These are phyloP conservation scores for Pseudogymnoascus sp. DNA, from an alignment of 2,329 filamentous ascomycete species.

Conservation along the genomic window DNA sequence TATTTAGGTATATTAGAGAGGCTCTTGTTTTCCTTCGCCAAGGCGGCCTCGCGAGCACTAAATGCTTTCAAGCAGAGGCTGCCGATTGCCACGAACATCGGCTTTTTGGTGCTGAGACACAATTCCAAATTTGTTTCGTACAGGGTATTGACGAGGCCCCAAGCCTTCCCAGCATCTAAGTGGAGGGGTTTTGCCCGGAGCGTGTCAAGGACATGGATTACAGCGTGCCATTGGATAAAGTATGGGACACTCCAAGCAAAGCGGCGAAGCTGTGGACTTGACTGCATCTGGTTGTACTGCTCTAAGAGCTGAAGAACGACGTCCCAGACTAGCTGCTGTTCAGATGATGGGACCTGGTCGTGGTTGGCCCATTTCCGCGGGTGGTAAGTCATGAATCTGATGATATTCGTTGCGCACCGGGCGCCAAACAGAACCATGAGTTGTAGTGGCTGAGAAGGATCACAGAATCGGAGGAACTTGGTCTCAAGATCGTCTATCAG, in stretches of 20 bases:
- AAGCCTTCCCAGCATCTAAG: slow-evolving; percentile 25
- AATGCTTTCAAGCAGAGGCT: slow-evolving; percentile 14
- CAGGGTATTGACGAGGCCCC: slow-evolving; percentile 26
- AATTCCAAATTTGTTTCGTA: slow-evolving; percentile 26
- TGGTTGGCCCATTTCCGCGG: slow-evolving; percentile 15
- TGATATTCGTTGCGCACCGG: slow-evolving; percentile 7
- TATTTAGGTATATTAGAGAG: slow-evolving; percentile 15
- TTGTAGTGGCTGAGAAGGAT: slow-evolving; percentile 31
- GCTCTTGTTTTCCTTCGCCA: slow-evolving; percentile 12
- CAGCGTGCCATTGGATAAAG: slow-evolving; percentile 22
- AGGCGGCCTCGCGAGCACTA: slow-evolving; percentile 11
- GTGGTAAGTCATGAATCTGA: slow-evolving; percentile 18
- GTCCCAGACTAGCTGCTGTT: slow-evolving; percentile 20
- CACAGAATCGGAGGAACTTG: slow-evolving; percentile 32
- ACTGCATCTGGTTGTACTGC: slow-evolving; percentile 27
- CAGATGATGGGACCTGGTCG: slow-evolving; percentile 15
- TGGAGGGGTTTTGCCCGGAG: slow-evolving; percentile 20
- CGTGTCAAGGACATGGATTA: slow-evolving; percentile 22
- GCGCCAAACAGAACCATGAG: slow-evolving; percentile 16
- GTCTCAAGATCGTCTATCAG: slow-evolving; percentile 32
- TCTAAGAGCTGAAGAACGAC: slow-evolving; percentile 28
- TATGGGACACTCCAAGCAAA: slow-evolving; percentile 16
- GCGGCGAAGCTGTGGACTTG: slow-evolving; percentile 21
- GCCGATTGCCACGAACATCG: slow-evolving; percentile 12
- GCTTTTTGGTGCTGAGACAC: slow-evolving; percentile 7